Evolutionary conservation across 2,329 filamentous ascomycete species (phyloP).

Genomic region (Helicocarpus griseus): DNA sequence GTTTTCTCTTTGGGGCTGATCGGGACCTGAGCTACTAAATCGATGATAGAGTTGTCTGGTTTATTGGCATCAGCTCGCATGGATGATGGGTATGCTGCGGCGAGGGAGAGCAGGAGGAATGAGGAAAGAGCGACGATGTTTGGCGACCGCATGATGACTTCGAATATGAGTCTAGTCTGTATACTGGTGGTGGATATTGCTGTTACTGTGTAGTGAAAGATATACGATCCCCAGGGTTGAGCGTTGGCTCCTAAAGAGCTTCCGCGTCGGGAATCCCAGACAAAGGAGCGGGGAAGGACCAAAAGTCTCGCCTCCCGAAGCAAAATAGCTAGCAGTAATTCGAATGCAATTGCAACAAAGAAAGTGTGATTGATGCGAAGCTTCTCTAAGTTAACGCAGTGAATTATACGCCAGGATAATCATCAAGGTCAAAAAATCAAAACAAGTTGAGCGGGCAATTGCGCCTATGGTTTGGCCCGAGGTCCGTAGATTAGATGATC

Average conservation of each 20-base stretch:
- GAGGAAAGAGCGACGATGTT: neutral
- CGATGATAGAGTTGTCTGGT: neutral
- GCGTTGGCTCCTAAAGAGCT: too few species aligned
- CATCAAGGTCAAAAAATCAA: neutral
- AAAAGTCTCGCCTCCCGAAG: too few species aligned
- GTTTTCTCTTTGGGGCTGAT: neutral
- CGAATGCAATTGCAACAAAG: neutral
- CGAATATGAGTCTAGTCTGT: neutral
- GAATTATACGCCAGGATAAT: neutral
- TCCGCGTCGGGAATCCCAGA: too few species aligned
- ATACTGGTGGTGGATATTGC: neutral
- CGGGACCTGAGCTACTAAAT: neutral
- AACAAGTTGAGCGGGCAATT: neutral
- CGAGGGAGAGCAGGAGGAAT: neutral
- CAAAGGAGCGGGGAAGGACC: too few species aligned
- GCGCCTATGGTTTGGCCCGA: neutral
- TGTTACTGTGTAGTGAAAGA: too few species aligned
- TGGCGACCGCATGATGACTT: neutral
- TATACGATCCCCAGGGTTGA: too few species aligned
- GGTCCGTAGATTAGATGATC: neutral
- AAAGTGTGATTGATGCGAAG: neutral
- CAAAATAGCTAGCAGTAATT: too few species aligned
- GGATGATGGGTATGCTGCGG: neutral
- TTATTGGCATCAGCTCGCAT: neutral
- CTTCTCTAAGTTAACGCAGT: neutral